Evolutionary conservation across 371 early-diverging fungal genomes (phyloP), one percentile per base, ranked within the genome.

Genomic region (Apophysomyces ossiformis): DNA sequence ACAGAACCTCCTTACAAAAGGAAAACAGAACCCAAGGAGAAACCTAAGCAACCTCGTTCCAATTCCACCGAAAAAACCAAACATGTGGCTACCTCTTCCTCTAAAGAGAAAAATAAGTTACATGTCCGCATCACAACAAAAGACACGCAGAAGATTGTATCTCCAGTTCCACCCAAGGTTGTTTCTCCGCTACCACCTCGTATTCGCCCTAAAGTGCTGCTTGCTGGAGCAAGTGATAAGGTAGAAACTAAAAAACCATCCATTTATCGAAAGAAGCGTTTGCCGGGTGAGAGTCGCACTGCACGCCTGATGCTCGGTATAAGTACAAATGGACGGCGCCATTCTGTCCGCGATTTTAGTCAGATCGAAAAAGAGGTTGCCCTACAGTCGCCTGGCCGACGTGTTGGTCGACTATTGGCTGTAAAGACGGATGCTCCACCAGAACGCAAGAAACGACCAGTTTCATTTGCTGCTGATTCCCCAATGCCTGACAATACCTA

Each of bases 231-330:
- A 46, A 15, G 15, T n/a, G 32, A 37, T 9, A 69, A 43, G 47
- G 66, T 56, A 56, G 60, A 63, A 18, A 67, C 56, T 50, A 65
- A 64, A 50, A 54, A 60, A 13, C 38, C 61, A 13, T 72, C 76
- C 0, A 58, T 70, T 1, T 81, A 74, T 50, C 76, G 76, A 18
- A 68, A 70, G 32, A 81, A 78, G 44, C 64, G 71, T 7, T 57
- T 71, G 26, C 67, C 72, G 7, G 73, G 76, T 16, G 78, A 81
- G 38, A 69, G 70, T 32, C 72, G 81, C 7, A 81, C 81, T 9
- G 76, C 76, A 15, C 69, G 81, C 45, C 60, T 81, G 32, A 78
- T 74, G 75, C 73, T 78, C 76, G 81, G 81, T 0, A 68, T 81
- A 7, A 81, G 81, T 37, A 74, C 81, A 7, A 70, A 64, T 46